A percentile compares a stretch with the other conserved stretches of the same genome.
Conservation (phyloP, 805 yeast genomes). For the Scheffersomyces spartinae region DNA sequence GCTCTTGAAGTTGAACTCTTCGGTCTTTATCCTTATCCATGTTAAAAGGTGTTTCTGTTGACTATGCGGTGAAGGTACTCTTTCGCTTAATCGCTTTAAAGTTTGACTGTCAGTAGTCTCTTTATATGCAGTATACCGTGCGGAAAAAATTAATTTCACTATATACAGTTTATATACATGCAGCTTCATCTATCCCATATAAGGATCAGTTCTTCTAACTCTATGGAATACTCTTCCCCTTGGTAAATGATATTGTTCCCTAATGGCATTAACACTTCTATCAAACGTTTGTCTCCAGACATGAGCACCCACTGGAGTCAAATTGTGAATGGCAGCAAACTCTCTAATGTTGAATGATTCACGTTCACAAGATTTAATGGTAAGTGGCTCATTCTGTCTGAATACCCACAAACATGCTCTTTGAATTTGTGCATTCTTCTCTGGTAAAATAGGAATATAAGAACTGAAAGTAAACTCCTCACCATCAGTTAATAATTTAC, state of each 20-base stretch:
- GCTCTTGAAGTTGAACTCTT: constrained; percentile 19
- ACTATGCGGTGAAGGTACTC: too few species aligned
- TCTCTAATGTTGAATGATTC: constrained; percentile 60
- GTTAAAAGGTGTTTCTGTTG: too few species aligned
- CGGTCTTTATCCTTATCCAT: too few species aligned
- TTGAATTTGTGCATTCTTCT: constrained; percentile 74
- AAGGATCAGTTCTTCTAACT: constrained; percentile 34
- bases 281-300: constrained; percentile 85
- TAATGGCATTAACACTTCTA: constrained; percentile 52
- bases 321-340: constrained; percentile 42
- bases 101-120: too few species aligned
- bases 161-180: too few species aligned
- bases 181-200: too few species aligned
- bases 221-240: constrained; percentile 66
- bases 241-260: constrained; percentile 64
- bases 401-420: constrained; percentile 86
- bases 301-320: constrained; percentile 84
- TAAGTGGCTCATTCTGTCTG: constrained; percentile 40
- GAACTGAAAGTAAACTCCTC: constrained; percentile 32
- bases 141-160: too few species aligned
- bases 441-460: constrained; percentile 80
- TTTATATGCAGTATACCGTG: too few species aligned
- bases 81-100: too few species aligned
- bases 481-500: constrained; percentile 19
- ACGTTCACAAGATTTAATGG: constrained; percentile 17